Evolutionary conservation across 331 rosid genomes (phyloP).

Genomic region (Malus hybrid): DNA sequence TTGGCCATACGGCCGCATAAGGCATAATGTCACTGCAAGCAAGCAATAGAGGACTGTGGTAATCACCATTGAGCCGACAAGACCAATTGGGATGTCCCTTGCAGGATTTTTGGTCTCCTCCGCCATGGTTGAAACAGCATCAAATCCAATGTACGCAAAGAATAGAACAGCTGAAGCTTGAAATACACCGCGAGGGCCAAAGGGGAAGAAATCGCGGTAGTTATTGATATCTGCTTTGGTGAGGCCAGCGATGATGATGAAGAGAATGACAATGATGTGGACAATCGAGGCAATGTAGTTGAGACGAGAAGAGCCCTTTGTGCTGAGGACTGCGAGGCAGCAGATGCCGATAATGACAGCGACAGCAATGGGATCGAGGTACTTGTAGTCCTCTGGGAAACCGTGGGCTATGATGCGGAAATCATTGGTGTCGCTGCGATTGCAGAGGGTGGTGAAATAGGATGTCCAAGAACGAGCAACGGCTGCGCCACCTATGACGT

Average conservation of each 20-base stretch:
- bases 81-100: slow-evolving; percentile 76
- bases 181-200: slow-evolving; percentile 45
- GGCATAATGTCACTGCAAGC: slow-evolving; percentile 57
- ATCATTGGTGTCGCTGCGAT: slow-evolving; percentile 31
- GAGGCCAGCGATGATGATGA: slow-evolving; percentile 72
- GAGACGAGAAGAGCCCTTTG: slow-evolving; percentile 75
- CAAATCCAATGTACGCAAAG: slow-evolving; percentile 85
- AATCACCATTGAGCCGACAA: slow-evolving; percentile 67
- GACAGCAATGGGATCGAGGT: slow-evolving; percentile 68
- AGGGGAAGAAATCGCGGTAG: slow-evolving; percentile 32
- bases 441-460: slow-evolving; percentile 75
- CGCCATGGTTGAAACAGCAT: slow-evolving; percentile 80
- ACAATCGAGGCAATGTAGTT: slow-evolving; percentile 73
- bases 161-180: slow-evolving; percentile 68
- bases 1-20: slow-evolving; percentile 32
- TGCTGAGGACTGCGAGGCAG: slow-evolving; percentile 53
- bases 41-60: slow-evolving; percentile 43
- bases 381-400: slow-evolving; percentile 21
- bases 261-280: slow-evolving; percentile 50
- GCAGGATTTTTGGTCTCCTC: slow-evolving; percentile 82
- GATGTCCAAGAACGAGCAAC: slow-evolving; percentile 92
- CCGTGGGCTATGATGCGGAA: slow-evolving; percentile 41
- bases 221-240: slow-evolving; percentile 48
- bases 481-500: slow-evolving; percentile 58
- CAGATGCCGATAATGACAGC: slow-evolving; percentile 37